Percentiles rank a stretch among this genome's conserved stretches.
These are phyloP conservation scores for Xylaria acuta DNA, from an alignment of 495 filamentous ascomycete genomes.

Conservation along the genomic window DNA sequence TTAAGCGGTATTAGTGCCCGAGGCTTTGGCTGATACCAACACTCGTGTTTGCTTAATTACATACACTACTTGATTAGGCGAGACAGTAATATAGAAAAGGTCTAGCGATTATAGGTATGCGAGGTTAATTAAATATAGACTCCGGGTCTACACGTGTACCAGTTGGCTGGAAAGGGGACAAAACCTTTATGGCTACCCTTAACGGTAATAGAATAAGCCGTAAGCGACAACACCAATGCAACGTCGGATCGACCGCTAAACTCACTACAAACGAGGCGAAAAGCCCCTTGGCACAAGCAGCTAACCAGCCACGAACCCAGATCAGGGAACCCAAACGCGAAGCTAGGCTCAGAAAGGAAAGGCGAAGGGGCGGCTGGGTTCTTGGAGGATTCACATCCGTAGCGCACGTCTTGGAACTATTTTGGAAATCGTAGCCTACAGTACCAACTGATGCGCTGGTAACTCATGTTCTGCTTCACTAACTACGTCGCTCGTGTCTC, in stretches of 20 bases:
- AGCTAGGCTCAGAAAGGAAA: neutral
- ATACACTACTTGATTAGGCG: too few relatives aligned
- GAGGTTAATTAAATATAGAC: too few relatives aligned
- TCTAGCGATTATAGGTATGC: too few relatives aligned
- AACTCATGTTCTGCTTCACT: neutral
- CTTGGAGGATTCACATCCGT: neutral
- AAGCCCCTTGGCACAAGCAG: neutral
- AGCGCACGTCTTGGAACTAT: neutral
- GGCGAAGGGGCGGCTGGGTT: neutral
- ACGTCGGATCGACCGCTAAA: neutral
- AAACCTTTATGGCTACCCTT: too few relatives aligned
- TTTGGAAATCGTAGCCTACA: too few relatives aligned
- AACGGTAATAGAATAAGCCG: too few relatives aligned
- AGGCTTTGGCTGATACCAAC: too few relatives aligned
- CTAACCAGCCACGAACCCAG: neutral
- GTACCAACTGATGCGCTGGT: neutral
- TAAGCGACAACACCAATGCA: neutral
- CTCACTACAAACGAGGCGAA: neutral
- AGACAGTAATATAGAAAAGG: too few relatives aligned
- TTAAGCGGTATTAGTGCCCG: neutral
- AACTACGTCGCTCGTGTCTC: neutral
- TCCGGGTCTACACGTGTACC: too few relatives aligned
- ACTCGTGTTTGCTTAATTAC: too few relatives aligned
- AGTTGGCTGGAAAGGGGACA: too few relatives aligned
- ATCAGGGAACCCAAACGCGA: neutral